Evolutionary conservation across 352 stramenopile genomes (phyloP).

Genomic region (Phytophthora pini): DNA sequence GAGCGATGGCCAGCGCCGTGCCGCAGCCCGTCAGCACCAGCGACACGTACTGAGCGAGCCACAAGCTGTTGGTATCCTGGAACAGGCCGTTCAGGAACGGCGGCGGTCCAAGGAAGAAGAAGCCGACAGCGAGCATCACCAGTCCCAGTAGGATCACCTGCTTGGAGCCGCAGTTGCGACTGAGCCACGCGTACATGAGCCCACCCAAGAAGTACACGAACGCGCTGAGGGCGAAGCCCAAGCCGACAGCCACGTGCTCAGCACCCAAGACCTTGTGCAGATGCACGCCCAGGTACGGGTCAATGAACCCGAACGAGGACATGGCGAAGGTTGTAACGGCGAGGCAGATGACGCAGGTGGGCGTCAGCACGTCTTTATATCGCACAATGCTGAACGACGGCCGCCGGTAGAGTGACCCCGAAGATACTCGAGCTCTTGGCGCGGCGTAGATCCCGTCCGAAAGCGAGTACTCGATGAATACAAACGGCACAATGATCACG

Average conservation of each 20-base stretch:
- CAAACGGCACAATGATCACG: conserved; percentile 69
- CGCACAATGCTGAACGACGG: conserved; percentile 46
- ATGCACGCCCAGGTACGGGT: conserved; percentile 69
- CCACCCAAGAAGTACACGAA: conserved; percentile 74
- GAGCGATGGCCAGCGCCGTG: conserved; percentile 62
- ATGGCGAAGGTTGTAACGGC: conserved; percentile 62
- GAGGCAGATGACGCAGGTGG: conserved; percentile 59
- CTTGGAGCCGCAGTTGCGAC: conserved; percentile 62
- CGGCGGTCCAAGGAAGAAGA: conserved; percentile 65
- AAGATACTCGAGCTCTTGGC: conserved; percentile 15
- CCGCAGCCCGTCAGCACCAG: conserved; percentile 67
- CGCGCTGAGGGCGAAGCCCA: conserved; percentile 70
- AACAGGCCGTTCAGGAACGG: conserved; percentile 59
- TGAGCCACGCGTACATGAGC: conserved; percentile 67
- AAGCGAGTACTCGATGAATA: conserved; percentile 82
- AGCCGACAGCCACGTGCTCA: conserved; percentile 64
- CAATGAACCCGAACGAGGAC: conserved; percentile 77
- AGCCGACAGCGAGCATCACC: conserved; percentile 51
- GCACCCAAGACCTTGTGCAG: conserved; percentile 63
- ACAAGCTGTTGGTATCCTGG: conserved; percentile 45
- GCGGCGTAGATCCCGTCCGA: conserved; percentile 60
- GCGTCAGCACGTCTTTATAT: conserved; percentile 63
- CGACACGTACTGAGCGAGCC: conserved; percentile 57
- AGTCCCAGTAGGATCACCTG: conserved; percentile 70
- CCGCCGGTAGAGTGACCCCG: conserved; percentile 22